Evolutionary conservation across 495 filamentous ascomycete genomes (phyloP).

Genomic region (Astrocystis sublimbata): DNA sequence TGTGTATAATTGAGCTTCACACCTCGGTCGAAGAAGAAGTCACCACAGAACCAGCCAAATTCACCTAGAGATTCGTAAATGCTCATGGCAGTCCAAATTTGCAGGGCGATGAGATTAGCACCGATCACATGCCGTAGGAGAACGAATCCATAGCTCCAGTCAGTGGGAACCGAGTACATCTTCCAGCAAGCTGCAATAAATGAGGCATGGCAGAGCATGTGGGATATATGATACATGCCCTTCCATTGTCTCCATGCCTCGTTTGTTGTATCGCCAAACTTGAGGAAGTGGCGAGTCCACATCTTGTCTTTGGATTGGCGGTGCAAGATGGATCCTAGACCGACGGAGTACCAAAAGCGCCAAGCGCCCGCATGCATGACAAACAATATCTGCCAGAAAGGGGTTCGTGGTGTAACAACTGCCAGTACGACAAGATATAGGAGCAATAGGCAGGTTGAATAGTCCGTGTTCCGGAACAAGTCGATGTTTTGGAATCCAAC

Average conservation of each 20-base stretch:
- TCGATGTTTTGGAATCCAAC: conserved; percentile 82
- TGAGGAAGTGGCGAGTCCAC: conserved; percentile 96
- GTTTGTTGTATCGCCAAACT: conserved; percentile 83
- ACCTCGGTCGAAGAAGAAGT: conserved; percentile 91
- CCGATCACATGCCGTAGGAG: conserved; percentile 87
- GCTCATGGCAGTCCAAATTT: conserved; percentile 89
- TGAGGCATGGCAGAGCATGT: conserved; percentile 81
- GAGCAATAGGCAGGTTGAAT: conserved; percentile 72
- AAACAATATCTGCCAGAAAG: conserved; percentile 72
- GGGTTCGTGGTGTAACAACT: conserved; percentile 73
- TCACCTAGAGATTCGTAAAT: conserved; percentile 97
- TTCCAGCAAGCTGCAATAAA: conserved; percentile 95
- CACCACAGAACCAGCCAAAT: conserved; percentile 99
- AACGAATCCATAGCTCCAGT: conserved; percentile 82
- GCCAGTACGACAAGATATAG: conserved; percentile 72
- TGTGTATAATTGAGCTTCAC: conserved; percentile 92
- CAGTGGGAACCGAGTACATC: conserved; percentile 81
- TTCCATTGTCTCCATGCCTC: conserved; percentile 99
- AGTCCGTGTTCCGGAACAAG: conserved; percentile 80
- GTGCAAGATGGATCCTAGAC: conserved; percentile 81
- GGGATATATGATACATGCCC: conserved; percentile 88
- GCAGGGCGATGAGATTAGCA: conserved; percentile 74
- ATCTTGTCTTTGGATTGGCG: conserved; percentile 84
- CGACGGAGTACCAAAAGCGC: conserved; percentile 91
- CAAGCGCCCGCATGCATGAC: conserved; percentile 75